Percentiles rank a stretch among this genome's conserved stretches.
These are phyloP conservation scores for Termitomyces bulborhizus DNA, from an alignment of 768 basidiomycete species.

Conservation along the genomic window DNA sequence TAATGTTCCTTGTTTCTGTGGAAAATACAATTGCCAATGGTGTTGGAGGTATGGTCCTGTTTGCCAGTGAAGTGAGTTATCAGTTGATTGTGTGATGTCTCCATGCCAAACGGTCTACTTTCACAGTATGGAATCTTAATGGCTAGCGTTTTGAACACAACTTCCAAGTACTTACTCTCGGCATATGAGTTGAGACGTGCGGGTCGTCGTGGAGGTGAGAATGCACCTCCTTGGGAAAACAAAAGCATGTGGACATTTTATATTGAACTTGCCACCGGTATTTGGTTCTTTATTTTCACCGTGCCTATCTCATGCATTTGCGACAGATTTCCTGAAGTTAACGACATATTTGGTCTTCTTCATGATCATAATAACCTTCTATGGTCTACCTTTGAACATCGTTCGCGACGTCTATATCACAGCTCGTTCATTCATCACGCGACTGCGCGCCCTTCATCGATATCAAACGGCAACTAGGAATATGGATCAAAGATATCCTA, in stretches of 20 bases:
- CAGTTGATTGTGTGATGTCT: neutral
- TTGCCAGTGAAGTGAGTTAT: slow-evolving; percentile 80
- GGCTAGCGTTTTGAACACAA: slow-evolving; percentile 72
- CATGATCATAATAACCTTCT: slow-evolving; percentile 87
- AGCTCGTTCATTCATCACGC: slow-evolving; percentile 83
- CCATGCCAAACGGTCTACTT: neutral
- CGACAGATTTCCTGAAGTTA: slow-evolving; percentile 86
- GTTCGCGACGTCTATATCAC: slow-evolving; percentile 97
- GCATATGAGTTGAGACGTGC: slow-evolving; percentile 79
- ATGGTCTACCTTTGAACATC: slow-evolving; percentile 94
- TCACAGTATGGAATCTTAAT: slow-evolving; percentile 82
- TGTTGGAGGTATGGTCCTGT: slow-evolving; percentile 88
- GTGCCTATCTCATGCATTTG: slow-evolving; percentile 1
- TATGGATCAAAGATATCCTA: slow-evolving; percentile 94
- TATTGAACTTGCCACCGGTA: slow-evolving; percentile 86
- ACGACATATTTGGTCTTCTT: slow-evolving; percentile 93
- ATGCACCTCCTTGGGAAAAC: slow-evolving; percentile 91
- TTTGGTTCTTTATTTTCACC: slow-evolving; percentile 17
- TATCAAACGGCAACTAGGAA: slow-evolving; percentile 93
- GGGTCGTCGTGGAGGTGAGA: slow-evolving; percentile 69
- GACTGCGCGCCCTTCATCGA: slow-evolving; percentile 81
- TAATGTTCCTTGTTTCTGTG: slow-evolving; percentile 75
- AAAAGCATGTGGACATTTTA: slow-evolving; percentile 98
- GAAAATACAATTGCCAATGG: slow-evolving; percentile 77
- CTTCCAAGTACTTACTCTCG: slow-evolving; percentile 79